Conservation (phyloP, 2,329 filamentous ascomycete species). For the Fusarium brachygibbosum region DNA sequence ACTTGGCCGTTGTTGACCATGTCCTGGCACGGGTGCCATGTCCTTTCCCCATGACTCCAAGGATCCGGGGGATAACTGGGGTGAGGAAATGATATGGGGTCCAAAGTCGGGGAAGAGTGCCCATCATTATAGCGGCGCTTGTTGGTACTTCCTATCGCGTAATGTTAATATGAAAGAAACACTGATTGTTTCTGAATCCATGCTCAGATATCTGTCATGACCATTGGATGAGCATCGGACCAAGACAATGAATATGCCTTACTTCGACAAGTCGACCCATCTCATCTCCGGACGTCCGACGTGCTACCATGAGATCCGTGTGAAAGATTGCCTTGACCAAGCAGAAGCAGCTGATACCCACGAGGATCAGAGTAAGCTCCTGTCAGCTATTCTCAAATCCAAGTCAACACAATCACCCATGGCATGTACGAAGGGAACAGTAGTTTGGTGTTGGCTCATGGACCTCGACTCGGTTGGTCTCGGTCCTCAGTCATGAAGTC, state of each 20-base stretch:
- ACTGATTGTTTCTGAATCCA: conserved; percentile 20
- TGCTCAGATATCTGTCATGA: background rate
- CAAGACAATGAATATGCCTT: conserved; percentile 1
- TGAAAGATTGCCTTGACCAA: background rate
- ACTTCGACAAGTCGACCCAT: conserved; percentile 16
- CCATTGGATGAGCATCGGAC: conserved; percentile 20
- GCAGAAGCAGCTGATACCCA: conserved; percentile 3
- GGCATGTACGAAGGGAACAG: conserved; percentile 15
- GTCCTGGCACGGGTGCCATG: conserved; percentile 19
- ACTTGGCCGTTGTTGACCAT: background rate
- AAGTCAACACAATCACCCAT: conserved; percentile 28
- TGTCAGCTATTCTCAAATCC: conserved; percentile 10
- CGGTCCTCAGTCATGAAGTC: conserved; percentile 46
- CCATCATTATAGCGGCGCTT: conserved; percentile 17
- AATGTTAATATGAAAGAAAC: conserved; percentile 21
- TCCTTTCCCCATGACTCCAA: conserved; percentile 26
- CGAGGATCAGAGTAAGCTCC: background rate
- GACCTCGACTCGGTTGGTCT: conserved; percentile 47
- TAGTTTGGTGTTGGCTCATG: conserved; percentile 45
- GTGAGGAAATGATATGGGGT: conserved; percentile 19
- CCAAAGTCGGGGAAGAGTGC: conserved; percentile 24
- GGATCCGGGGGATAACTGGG: conserved; percentile 26
- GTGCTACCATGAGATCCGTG: conserved; percentile 19
- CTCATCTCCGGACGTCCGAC: conserved; percentile 35
- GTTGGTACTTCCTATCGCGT: conserved; percentile 1